Evolutionary conservation across 2,329 filamentous ascomycete genomes (phyloP).

Genomic region (Pseudogymnoascus sp.): DNA sequence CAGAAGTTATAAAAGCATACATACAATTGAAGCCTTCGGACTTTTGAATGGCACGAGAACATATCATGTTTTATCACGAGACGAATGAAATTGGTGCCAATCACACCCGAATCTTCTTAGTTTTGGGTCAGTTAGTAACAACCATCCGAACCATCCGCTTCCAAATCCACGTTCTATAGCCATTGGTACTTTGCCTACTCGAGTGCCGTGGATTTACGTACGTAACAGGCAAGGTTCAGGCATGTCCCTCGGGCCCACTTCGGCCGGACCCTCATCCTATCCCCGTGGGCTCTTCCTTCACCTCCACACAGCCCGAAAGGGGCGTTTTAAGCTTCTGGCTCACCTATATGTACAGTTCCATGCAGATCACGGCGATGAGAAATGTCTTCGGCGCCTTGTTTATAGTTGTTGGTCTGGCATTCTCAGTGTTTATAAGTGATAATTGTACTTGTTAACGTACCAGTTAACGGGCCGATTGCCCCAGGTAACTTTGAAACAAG

Average conservation of each 20-base stretch:
- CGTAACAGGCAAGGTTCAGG: neutral
- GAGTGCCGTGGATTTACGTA: neutral
- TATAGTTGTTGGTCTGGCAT: neutral
- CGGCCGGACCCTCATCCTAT: neutral
- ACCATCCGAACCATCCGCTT: no score
- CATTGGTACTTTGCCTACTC: neutral
- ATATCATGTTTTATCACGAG: no score
- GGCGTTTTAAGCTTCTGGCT: neutral
- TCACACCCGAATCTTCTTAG: no score
- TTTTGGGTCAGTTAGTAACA: no score
- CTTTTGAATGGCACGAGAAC: no score
- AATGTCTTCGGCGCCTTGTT: neutral
- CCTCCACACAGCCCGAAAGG: neutral
- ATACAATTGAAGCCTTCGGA: neutral
- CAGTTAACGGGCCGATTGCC: neutral
- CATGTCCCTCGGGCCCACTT: neutral
- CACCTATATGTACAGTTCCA: neutral
- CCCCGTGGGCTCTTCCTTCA: neutral
- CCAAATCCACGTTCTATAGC: neutral
- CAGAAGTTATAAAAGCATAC: slow-evolving; percentile 19
- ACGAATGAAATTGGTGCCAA: no score
- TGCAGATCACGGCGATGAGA: neutral
- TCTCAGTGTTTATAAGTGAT: neutral
- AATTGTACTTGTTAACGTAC: neutral
- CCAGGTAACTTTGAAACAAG: neutral